phyloP scores from a whole-genome alignment of 176 grass and related monocot species.

The Oryza brachyantha region DNA sequence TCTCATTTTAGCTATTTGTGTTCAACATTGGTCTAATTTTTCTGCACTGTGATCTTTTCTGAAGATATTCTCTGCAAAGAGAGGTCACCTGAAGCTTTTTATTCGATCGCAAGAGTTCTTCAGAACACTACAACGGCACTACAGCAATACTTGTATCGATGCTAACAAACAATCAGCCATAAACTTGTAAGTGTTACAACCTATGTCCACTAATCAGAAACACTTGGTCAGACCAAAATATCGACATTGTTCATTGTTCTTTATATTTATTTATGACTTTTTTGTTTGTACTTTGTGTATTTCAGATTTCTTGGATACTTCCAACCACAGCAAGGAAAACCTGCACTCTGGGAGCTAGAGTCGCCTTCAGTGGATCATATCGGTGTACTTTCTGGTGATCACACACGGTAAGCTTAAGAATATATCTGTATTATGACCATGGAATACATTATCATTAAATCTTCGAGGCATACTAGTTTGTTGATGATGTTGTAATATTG shows the following conservation, averaged over 20 bases:
- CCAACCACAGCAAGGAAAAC: slow-evolving; percentile 63
- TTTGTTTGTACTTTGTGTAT: not conserved
- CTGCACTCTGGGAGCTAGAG: slow-evolving; percentile 87
- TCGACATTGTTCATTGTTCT: not conserved
- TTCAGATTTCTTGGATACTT: slow-evolving; percentile 91
- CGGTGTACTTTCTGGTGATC: slow-evolving; percentile 35
- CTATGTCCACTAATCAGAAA: slow-evolving; percentile 9
- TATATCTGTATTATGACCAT: not conserved
- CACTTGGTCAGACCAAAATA: not conserved
- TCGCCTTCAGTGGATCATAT: slow-evolving; percentile 49
- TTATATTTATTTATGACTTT: slow-evolving; percentile 8
- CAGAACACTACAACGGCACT: slow-evolving; percentile 88
- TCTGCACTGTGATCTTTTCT: slow-evolving; percentile 34
- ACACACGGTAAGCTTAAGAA: slow-evolving; percentile 39
- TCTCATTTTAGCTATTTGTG: slow-evolving; percentile 20
- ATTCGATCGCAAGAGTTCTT: slow-evolving; percentile 85
- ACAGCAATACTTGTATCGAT: slow-evolving; percentile 92
- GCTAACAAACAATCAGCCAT: slow-evolving; percentile 89
- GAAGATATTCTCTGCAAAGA: slow-evolving; percentile 95
- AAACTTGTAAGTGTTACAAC: slow-evolving; percentile 76
- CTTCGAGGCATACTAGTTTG: not conserved
- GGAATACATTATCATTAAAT: not conserved
- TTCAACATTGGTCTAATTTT: slow-evolving; percentile 30
- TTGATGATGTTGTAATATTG: not conserved
- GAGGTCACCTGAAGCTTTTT: slow-evolving; percentile 75